A percentile compares a stretch with the other conserved stretches of the same genome.
Evolutionary conservation across 2,329 filamentous ascomycete species (phyloP).

Genomic region (Fusarium secorum): DNA sequence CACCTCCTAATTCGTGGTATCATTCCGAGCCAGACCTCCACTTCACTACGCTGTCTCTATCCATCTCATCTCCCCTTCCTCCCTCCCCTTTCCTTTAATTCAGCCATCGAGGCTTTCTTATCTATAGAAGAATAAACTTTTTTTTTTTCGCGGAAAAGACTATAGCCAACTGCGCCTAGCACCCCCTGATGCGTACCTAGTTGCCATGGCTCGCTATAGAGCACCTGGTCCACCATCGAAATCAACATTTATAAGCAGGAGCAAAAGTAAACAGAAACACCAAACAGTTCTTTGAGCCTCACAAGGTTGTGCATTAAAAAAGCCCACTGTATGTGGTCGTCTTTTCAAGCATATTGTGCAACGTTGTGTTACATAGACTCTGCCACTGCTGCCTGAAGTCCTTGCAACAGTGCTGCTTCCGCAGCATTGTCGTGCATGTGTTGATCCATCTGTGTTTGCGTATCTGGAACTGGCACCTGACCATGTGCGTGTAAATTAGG

Average conservation of each 20-base stretch:
- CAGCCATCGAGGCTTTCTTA: constrained; percentile 32
- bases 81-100: constrained; percentile 1
- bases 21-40: constrained; percentile 36
- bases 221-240: constrained; percentile 19
- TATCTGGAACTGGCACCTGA: constrained; percentile 29
- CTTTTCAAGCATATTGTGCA: neutral
- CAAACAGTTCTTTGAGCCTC: constrained; percentile 5
- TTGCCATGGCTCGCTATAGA: constrained; percentile 3
- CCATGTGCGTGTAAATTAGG: constrained; percentile 37
- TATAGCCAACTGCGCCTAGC: constrained; percentile 5
- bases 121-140: constrained; percentile 21
- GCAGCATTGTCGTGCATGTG: constrained; percentile 46
- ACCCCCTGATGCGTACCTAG: constrained; percentile 1
- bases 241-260: constrained; percentile 10
- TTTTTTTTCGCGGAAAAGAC: neutral
- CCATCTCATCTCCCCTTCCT: neutral
- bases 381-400: constrained; percentile 48
- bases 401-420: constrained; percentile 47
- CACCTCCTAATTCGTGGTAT: constrained; percentile 43
- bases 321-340: neutral
- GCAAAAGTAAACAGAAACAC: constrained; percentile 7
- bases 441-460: constrained; percentile 32
- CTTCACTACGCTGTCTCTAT: neutral
- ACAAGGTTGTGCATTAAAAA: neutral
- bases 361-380: constrained; percentile 31